phyloP scores from a whole-genome alignment of 352 stramenopile genomes.

The Paralagenidium karlingii region DNA sequence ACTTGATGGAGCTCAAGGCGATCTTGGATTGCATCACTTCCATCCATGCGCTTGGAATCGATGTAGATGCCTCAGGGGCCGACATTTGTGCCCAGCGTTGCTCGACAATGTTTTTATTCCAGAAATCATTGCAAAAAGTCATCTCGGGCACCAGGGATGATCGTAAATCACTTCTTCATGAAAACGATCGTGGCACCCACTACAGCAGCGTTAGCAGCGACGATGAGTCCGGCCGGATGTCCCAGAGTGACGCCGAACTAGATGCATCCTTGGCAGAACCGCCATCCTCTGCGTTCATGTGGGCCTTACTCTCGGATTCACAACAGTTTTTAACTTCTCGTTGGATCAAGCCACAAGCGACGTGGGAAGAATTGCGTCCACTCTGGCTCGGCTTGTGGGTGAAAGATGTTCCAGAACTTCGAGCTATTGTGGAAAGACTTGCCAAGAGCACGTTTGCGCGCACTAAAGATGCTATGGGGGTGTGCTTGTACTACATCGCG shows the following conservation, averaged over 20 bases:
- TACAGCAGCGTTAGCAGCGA: too few relatives aligned
- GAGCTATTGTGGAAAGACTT: conserved; percentile 53
- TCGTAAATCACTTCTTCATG: too few relatives aligned
- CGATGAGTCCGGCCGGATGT: too few relatives aligned
- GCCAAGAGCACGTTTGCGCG: conserved; percentile 53
- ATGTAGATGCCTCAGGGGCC: conserved; percentile 59
- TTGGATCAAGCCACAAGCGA: conserved; percentile 35
- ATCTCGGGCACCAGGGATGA: conserved; percentile 10
- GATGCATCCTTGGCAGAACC: conserved; percentile 22
- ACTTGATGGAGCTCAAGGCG: conserved; percentile 59
- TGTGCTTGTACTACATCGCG: conserved; percentile 62
- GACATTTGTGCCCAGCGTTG: conserved; percentile 68
- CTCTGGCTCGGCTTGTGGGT: conserved; percentile 75
- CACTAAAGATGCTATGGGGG: conserved; percentile 59
- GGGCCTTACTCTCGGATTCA: conserved; percentile 75
- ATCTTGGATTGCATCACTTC: conserved; percentile 48
- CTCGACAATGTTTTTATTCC: conserved; percentile 57
- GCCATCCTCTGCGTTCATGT: conserved; percentile 59
- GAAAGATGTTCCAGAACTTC: conserved; percentile 57
- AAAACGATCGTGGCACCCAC: too few relatives aligned
- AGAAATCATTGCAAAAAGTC: conserved; percentile 33
- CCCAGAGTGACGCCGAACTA: conserved; percentile 5
- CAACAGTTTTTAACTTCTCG: conserved; percentile 64
- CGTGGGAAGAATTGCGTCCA: conserved; percentile 48
- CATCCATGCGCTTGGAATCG: conserved; percentile 63